Evolutionary conservation across 345 rosid genomes (phyloP).

Genomic region (Citrus australasica): DNA sequence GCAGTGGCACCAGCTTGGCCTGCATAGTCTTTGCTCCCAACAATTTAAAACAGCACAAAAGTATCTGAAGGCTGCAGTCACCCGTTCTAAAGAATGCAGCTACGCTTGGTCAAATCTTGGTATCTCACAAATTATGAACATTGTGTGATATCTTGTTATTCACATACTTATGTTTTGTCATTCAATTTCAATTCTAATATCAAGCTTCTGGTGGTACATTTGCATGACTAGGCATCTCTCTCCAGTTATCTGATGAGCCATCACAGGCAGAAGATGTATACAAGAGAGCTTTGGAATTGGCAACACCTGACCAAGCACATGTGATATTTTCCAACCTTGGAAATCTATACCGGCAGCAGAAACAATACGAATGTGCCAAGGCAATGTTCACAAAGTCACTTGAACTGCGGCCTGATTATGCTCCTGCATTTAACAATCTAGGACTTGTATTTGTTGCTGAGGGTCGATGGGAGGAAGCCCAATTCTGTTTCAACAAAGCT

Average conservation of each 20-base stretch:
- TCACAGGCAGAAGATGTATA: constrained; percentile 63
- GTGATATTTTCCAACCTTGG: constrained; percentile 84
- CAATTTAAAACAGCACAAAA: constrained; percentile 78
- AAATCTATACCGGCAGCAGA: constrained; percentile 77
- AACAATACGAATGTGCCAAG: constrained; percentile 73
- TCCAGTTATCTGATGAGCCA: constrained; percentile 71
- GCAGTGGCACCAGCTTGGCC: constrained; percentile 96
- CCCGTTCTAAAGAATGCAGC: constrained; percentile 59
- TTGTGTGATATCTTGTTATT: not conserved
- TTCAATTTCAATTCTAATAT: not conserved
- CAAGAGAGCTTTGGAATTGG: constrained; percentile 62
- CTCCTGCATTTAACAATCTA: constrained; percentile 92
- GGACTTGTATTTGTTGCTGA: constrained; percentile 92
- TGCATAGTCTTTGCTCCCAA: constrained; percentile 72
- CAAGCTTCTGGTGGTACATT: not conserved
- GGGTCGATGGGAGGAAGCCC: constrained; percentile 86
- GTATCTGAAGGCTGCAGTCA: constrained; percentile 79
- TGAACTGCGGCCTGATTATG: constrained; percentile 81
- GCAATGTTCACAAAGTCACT: constrained; percentile 88
- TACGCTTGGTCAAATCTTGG: constrained; percentile 94
- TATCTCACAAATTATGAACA: constrained; percentile 6
- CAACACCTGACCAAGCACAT: constrained; percentile 61
- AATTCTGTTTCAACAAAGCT: constrained; percentile 73
- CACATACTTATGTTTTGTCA: not conserved
- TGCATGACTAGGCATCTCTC: constrained; percentile 53